Evolutionary conservation across 1,284 basidiomycete genomes (phyloP).

Genomic region (Microbotryum intermedium): DNA sequence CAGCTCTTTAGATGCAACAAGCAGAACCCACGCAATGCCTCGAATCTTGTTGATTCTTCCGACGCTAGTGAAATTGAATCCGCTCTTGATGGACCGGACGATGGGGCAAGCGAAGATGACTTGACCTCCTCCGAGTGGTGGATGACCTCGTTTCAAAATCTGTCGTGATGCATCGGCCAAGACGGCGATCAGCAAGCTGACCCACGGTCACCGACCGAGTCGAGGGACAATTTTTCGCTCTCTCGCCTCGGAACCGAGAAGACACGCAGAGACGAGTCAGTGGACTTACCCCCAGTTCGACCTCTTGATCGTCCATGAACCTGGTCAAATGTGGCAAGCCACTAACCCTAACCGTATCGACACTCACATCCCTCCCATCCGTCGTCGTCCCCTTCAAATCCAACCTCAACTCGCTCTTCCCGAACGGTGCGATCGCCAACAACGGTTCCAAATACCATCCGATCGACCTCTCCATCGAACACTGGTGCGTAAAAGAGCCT

Average conservation of each 20-base stretch:
- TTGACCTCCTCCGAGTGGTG: constrained; percentile 86
- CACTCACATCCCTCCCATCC: constrained; percentile 74
- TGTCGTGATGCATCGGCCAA: constrained; percentile 39
- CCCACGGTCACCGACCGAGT: background rate
- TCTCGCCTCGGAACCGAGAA: background rate
- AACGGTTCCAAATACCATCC: constrained; percentile 93
- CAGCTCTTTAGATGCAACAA: background rate
- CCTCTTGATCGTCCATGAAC: constrained; percentile 70
- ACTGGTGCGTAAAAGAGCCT: constrained; percentile 73
- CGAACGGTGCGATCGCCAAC: constrained; percentile 82
- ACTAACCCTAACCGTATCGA: constrained; percentile 82
- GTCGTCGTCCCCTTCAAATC: constrained; percentile 85
- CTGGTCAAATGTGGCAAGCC: constrained; percentile 83
- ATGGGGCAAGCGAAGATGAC: constrained; percentile 87
- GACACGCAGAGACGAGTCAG: background rate
- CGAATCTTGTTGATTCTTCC: constrained; percentile 91
- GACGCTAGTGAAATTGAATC: constrained; percentile 78
- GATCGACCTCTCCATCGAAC: constrained; percentile 55
- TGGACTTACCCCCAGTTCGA: constrained; percentile 63
- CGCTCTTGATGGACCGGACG: constrained; percentile 76
- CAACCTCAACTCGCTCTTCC: constrained; percentile 75
- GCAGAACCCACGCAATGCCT: constrained; percentile 70
- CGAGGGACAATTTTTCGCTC: background rate
- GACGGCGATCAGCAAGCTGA: constrained; percentile 6
- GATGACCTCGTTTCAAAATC: constrained; percentile 88